These are phyloP conservation scores for Termitomyces sp. DNA, from an alignment of 768 basidiomycete species.

Conservation along the genomic window DNA sequence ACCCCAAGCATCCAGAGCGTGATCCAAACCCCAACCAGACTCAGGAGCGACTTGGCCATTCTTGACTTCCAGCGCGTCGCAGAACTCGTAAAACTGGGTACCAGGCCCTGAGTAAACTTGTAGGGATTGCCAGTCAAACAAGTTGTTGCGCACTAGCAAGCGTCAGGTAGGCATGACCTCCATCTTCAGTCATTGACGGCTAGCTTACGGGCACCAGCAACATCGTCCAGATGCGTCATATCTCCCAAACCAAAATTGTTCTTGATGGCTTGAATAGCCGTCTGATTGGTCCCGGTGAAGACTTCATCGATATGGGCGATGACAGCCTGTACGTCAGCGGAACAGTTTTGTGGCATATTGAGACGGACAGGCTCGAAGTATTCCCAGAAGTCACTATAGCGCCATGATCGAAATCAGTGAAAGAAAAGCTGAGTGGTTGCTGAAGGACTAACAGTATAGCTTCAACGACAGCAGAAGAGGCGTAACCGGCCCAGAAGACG, in stretches of 20 bases:
- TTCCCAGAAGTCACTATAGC: constrained; percentile 50
- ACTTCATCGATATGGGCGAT: constrained; percentile 58
- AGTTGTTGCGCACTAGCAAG: constrained; percentile 48
- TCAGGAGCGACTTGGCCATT: constrained; percentile 46
- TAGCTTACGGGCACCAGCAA: constrained; percentile 50
- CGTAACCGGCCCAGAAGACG: constrained; percentile 60
- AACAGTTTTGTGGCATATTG: constrained; percentile 71
- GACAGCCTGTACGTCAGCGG: constrained; percentile 64
- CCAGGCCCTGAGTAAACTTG: constrained; percentile 47
- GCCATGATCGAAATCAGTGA: background rate
- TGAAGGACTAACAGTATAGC: constrained; percentile 42
- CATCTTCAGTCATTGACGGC: background rate
- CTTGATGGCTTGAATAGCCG: constrained; percentile 53
- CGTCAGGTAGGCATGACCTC: background rate
- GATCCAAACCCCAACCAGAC: constrained; percentile 58
- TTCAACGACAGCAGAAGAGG: constrained; percentile 64
- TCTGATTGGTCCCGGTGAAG: constrained; percentile 40
- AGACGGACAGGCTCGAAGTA: constrained; percentile 72
- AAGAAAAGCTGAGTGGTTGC: background rate
- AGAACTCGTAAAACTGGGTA: constrained; percentile 53
- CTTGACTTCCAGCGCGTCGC: constrained; percentile 66
- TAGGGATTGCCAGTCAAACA: constrained; percentile 67
- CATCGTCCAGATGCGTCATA: constrained; percentile 63
- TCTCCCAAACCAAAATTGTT: constrained; percentile 52
- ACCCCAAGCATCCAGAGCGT: constrained; percentile 63